These are phyloP conservation scores for Echinochloa phyllopogon DNA, from an alignment of 176 grass and related monocot genomes.

Conservation along the genomic window DNA sequence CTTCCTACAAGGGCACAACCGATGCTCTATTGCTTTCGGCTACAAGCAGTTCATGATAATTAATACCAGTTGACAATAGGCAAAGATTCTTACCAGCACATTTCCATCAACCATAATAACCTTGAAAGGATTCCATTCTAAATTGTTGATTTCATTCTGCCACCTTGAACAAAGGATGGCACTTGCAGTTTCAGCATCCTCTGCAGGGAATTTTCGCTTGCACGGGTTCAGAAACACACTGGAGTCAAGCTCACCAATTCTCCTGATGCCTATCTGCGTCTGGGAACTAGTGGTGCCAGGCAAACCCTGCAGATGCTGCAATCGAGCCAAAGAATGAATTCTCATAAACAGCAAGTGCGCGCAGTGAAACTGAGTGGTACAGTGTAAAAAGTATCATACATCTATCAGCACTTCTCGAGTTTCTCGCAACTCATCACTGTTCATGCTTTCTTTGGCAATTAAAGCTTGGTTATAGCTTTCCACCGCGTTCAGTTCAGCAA, in stretches of 20 bases:
- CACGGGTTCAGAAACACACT: slow-evolving; percentile 52
- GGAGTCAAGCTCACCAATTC: slow-evolving; percentile 66
- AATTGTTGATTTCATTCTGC: slow-evolving; percentile 72
- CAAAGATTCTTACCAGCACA: slow-evolving; percentile 41
- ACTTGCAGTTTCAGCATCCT: slow-evolving; percentile 45
- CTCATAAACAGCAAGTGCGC: slow-evolving; percentile 24
- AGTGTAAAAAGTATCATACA: slow-evolving; percentile 42
- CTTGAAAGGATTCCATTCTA: slow-evolving; percentile 71
- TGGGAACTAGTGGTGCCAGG: background rate
- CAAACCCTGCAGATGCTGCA: slow-evolving; percentile 45
- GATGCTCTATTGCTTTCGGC: background rate
- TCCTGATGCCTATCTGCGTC: slow-evolving; percentile 58
- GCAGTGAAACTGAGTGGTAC: background rate
- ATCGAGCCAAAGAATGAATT: slow-evolving; percentile 15
- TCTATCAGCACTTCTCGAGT: slow-evolving; percentile 60
- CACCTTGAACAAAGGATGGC: slow-evolving; percentile 54
- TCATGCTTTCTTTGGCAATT: slow-evolving; percentile 51
- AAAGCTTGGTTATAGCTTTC: slow-evolving; percentile 55
- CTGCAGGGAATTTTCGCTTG: slow-evolving; percentile 49
- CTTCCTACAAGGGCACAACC: slow-evolving; percentile 45
- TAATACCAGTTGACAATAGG: background rate
- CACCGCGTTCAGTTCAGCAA: slow-evolving; percentile 62
- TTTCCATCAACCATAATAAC: slow-evolving; percentile 45
- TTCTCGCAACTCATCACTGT: slow-evolving; percentile 71
- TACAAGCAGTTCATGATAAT: background rate